Conservation (phyloP, 108 stramenopile genomes). For the Seminavis robusta region DNA sequence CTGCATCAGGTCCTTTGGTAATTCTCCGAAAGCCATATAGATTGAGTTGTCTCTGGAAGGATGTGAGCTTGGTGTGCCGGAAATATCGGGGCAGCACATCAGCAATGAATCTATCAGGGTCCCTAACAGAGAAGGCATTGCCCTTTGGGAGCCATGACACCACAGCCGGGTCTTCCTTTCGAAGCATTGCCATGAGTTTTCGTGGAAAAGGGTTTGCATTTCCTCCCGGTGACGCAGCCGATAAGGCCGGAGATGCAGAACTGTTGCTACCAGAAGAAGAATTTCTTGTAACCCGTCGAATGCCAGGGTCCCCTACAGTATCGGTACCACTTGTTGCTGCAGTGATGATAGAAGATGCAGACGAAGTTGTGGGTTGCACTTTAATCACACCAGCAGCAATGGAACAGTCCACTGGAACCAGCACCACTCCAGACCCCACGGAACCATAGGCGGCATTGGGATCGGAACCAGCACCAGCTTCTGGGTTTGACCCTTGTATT, state of each 20-base stretch:
- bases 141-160: slow-evolving; percentile 85
- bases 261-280: background rate
- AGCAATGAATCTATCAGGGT: slow-evolving; percentile 73
- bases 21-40: slow-evolving; percentile 84
- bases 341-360: no score
- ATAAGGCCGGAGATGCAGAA: background rate
- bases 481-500: no score
- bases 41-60: slow-evolving; percentile 88
- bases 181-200: slow-evolving; percentile 88
- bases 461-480: no score
- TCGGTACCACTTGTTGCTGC: no score
- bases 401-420: no score
- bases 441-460: no score
- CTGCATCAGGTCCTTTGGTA: slow-evolving; percentile 87
- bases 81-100: slow-evolving; percentile 85
- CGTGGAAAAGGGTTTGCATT: slow-evolving; percentile 85
- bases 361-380: no score
- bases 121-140: slow-evolving; percentile 84
- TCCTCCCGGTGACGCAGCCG: slow-evolving; percentile 20
- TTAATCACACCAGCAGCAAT: no score
- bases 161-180: slow-evolving; percentile 70
- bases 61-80: slow-evolving; percentile 89
- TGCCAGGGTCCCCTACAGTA: slow-evolving; percentile 26
- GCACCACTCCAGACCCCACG: no score
- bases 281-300: slow-evolving; percentile 15